These are phyloP conservation scores for Lantana camara DNA, from an alignment of 257 asterid species.

Conservation along the genomic window DNA sequence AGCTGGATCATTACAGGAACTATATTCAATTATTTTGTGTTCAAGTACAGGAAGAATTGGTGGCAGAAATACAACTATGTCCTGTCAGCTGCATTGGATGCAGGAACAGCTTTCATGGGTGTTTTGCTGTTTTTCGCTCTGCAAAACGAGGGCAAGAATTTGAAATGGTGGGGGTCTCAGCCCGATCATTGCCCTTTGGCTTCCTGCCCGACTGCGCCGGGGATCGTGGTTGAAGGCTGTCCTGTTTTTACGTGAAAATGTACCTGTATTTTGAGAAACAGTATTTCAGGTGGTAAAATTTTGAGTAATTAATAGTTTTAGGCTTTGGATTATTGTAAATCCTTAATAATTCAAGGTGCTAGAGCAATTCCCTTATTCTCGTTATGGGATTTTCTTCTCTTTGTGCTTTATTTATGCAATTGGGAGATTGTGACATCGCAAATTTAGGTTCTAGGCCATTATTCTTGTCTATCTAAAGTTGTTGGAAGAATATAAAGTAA, in stretches of 20 bases:
- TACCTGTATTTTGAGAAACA: neutral
- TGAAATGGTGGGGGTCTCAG: conserved; percentile 92
- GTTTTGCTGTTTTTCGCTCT: conserved; percentile 74
- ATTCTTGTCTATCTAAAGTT: too few species aligned
- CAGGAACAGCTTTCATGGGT: conserved; percentile 97
- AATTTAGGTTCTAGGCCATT: too few species aligned
- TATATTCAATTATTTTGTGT: conserved; percentile 81
- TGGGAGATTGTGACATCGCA: neutral
- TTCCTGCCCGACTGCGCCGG: conserved; percentile 88
- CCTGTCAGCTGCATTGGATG: conserved; percentile 88
- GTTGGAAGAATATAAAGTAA: too few species aligned
- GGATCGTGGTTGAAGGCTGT: conserved; percentile 70
- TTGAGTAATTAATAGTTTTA: conserved; percentile 27
- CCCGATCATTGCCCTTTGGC: conserved; percentile 92
- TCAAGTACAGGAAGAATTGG: conserved; percentile 76
- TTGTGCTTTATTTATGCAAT: neutral
- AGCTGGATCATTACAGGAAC: conserved; percentile 87
- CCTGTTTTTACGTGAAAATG: conserved; percentile 65
- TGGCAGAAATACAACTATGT: conserved; percentile 92
- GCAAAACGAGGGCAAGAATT: conserved; percentile 65
- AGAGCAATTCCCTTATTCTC: conserved; percentile 6
- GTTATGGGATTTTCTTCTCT: neutral
- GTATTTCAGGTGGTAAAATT: conserved; percentile 16
- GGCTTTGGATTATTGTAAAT: conserved; percentile 21
- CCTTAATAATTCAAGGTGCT: neutral